A percentile compares a stretch with the other conserved stretches of the same genome.
phyloP scores from a whole-genome alignment of 306 rosid genomes.

The Clitoria ternatea region DNA sequence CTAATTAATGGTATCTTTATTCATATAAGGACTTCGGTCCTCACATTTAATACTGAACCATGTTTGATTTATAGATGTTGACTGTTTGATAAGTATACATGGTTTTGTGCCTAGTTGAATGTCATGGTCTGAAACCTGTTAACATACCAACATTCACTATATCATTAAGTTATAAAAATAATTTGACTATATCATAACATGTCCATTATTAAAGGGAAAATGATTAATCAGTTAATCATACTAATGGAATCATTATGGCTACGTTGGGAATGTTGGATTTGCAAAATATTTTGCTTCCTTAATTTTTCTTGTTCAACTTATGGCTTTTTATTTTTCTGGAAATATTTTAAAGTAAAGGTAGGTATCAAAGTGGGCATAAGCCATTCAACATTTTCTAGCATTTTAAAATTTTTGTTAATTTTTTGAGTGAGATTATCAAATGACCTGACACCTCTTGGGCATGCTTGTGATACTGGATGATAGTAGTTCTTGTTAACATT shows the following conservation, averaged over 20 bases:
- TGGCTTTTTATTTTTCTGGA: slow-evolving; percentile 3
- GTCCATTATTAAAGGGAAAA: neutral
- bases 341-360: neutral
- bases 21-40: no score
- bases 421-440: neutral
- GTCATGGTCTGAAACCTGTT: neutral
- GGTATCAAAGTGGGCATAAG: neutral
- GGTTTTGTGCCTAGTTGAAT: slow-evolving; percentile 5
- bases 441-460: neutral
- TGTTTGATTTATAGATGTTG: slow-evolving; percentile 2
- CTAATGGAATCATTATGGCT: neutral
- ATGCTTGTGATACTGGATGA: neutral
- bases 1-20: no score
- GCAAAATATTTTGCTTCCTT: neutral
- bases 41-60: neutral
- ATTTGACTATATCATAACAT: neutral
- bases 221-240: neutral
- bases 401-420: neutral
- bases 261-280: neutral
- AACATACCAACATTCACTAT: neutral
- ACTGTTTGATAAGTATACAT: neutral
- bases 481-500: no score
- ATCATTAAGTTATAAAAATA: neutral
- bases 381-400: neutral
- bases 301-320: neutral